A percentile compares a stretch with the other conserved stretches of the same genome.
Conservation (phyloP, 441 rosid species). For the Lepidium campestre region DNA sequence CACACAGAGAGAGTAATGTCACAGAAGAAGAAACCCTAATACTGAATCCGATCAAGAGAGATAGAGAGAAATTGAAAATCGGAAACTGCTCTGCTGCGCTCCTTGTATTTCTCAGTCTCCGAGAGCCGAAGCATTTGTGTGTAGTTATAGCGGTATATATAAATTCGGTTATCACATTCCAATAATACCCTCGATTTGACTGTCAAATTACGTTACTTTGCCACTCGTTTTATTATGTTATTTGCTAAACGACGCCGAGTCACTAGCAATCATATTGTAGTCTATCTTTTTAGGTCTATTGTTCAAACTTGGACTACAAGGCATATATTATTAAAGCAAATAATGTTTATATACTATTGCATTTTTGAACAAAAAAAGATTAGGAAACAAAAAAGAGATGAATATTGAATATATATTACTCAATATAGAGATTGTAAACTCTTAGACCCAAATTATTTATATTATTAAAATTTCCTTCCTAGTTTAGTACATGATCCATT, state of each 20-base stretch:
- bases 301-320: conserved; percentile 18
- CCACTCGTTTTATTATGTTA: neutral
- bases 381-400: neutral
- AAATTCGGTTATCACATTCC: neutral
- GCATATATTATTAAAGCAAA: neutral
- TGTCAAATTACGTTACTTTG: neutral
- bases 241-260: conserved; percentile 7
- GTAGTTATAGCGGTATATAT: neutral
- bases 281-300: neutral
- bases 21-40: conserved; percentile 13
- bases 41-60: neutral
- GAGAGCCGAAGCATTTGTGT: conserved; percentile 10
- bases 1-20: conserved; percentile 33
- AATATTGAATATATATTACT: neutral
- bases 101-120: conserved; percentile 27
- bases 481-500: neutral
- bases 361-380: neutral
- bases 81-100: conserved; percentile 62
- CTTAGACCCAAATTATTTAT: neutral
- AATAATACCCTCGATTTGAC: neutral
- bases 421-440: neutral
- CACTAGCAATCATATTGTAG: neutral
- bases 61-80: conserved; percentile 42
- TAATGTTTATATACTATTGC: neutral
- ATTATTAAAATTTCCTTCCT: neutral